Evolutionary conservation across 306 rosid genomes (phyloP).

Genomic region (Hippophae rhamnoides): DNA sequence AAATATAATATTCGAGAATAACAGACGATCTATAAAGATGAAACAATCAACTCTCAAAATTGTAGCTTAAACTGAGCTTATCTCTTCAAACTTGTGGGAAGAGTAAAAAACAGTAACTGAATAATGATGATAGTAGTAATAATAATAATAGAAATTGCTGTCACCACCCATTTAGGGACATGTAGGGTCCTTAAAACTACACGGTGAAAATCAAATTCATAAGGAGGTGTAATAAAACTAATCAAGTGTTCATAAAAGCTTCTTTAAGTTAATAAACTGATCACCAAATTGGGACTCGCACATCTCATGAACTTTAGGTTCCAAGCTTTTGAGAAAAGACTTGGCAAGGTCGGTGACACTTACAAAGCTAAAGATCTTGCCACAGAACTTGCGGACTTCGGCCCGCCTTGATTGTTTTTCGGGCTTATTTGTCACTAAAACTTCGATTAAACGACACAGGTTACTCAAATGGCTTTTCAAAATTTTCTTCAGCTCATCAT

Average conservation of each 20-base stretch:
- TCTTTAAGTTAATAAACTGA: slow-evolving; percentile 43
- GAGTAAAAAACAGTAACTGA: too few relatives aligned
- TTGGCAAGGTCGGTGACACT: slow-evolving; percentile 35
- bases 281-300: slow-evolving; percentile 59
- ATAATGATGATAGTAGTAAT: too few relatives aligned
- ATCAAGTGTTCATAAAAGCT: neutral
- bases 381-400: slow-evolving; percentile 55
- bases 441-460: slow-evolving; percentile 45
- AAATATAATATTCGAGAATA: too few relatives aligned
- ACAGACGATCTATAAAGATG: too few relatives aligned
- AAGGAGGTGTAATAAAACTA: neutral
- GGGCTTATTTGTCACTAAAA: slow-evolving; percentile 51
- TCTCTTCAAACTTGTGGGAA: too few relatives aligned
- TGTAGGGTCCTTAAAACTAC: too few relatives aligned
- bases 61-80: too few relatives aligned
- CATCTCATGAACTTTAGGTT: slow-evolving; percentile 39
- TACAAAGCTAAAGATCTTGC: slow-evolving; percentile 39
- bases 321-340: slow-evolving; percentile 35
- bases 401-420: slow-evolving; percentile 58
- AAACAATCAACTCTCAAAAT: too few relatives aligned
- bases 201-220: too few relatives aligned
- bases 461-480: slow-evolving; percentile 41
- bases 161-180: neutral
- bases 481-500: slow-evolving; percentile 35
- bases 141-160: neutral